Evolutionary conservation across 1,284 basidiomycete genomes (phyloP).

Genomic region (Austroboletus niveus): DNA sequence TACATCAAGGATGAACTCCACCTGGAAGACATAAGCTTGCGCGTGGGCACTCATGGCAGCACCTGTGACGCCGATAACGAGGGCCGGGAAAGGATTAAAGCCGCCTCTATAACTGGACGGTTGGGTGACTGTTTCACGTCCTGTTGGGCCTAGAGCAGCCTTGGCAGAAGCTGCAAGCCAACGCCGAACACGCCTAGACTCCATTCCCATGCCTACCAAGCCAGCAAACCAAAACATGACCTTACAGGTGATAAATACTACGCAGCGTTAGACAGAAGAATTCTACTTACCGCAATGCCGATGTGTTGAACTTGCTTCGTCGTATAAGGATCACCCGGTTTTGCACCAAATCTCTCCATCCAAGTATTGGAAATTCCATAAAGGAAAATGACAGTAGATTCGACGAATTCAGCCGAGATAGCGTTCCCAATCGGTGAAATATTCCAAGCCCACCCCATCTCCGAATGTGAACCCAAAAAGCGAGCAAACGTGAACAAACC

Average conservation of each 20-base stretch:
- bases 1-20: constrained; percentile 16
- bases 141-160: constrained; percentile 40
- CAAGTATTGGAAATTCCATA: constrained; percentile 94
- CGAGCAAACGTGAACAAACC: constrained; percentile 88
- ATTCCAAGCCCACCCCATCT: constrained; percentile 97
- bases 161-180: constrained; percentile 65
- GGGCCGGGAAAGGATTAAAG: constrained; percentile 94
- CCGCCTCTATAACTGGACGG: constrained; percentile 75
- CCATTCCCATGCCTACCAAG: constrained; percentile 85
- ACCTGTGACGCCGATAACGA: constrained; percentile 92
- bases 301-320: constrained; percentile 96
- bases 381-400: constrained; percentile 83
- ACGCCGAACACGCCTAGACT: constrained; percentile 69
- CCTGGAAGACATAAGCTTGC: constrained; percentile 87
- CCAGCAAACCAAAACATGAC: constrained; percentile 97
- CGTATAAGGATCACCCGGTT: constrained; percentile 81
- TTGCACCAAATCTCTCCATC: constrained; percentile 93
- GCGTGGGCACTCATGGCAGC: constrained; percentile 95
- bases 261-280: not conserved
- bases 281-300: constrained; percentile 78
- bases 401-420: constrained; percentile 83
- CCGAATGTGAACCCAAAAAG: constrained; percentile 87
- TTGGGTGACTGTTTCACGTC: constrained; percentile 44
- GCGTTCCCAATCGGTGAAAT: constrained; percentile 48
- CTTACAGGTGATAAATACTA: constrained; percentile 23